A percentile compares a stretch with the other conserved stretches of the same genome.
Conservation (phyloP, 73 alveolate species). For the Paramecium octaurelia region DNA sequence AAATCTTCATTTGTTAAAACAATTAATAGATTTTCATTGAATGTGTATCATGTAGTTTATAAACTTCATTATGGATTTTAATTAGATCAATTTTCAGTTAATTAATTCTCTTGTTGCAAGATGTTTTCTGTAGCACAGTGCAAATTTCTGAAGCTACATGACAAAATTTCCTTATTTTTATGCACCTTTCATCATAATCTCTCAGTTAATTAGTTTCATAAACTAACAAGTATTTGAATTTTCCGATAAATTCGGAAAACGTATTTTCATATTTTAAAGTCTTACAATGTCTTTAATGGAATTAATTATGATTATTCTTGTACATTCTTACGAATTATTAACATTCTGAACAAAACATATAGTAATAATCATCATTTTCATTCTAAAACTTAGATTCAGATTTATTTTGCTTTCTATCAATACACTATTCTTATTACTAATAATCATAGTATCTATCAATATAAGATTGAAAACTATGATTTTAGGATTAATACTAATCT, state of each 20-base stretch:
- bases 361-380: not conserved
- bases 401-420: not conserved
- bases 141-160: not conserved
- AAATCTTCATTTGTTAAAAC: not conserved
- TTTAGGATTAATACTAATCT: not conserved
- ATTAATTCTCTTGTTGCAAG: not conserved
- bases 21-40: not conserved
- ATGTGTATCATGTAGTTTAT: not conserved
- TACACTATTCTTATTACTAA: not conserved
- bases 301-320: not conserved
- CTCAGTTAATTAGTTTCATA: not conserved
- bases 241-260: not conserved
- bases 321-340: not conserved
- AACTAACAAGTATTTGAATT: not conserved
- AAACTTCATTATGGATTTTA: not conserved
- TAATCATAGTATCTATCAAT: not conserved
- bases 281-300: not conserved
- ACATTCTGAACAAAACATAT: not conserved
- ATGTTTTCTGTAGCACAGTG: not conserved
- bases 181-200: not conserved
- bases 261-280: not conserved
- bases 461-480: not conserved
- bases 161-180: not conserved
- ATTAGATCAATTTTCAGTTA: not conserved
- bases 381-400: not conserved